These are phyloP conservation scores for Xylaria flabelliformis DNA, from an alignment of 495 filamentous ascomycete genomes.

Conservation along the genomic window DNA sequence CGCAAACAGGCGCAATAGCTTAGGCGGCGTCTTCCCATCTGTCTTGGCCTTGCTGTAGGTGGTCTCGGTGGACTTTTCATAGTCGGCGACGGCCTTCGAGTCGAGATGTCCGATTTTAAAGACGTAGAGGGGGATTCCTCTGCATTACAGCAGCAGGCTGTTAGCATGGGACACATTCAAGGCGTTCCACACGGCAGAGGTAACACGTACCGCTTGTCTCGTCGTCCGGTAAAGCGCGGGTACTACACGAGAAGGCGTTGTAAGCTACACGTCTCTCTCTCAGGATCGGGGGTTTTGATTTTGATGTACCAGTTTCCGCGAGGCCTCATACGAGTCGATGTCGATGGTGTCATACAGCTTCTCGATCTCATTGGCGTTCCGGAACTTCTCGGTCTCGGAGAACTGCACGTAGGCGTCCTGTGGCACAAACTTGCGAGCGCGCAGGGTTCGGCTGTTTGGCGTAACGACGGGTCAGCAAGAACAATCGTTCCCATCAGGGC, in stretches of 20 bases:
- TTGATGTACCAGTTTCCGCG: slow-evolving; percentile 68
- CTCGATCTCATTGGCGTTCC: slow-evolving; percentile 76
- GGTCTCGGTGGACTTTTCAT: slow-evolving; percentile 66
- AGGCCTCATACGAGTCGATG: slow-evolving; percentile 79
- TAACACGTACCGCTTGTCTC: slow-evolving; percentile 64
- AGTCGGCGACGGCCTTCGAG: slow-evolving; percentile 77
- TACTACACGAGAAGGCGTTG: slow-evolving; percentile 60
- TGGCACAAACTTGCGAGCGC: slow-evolving; percentile 76
- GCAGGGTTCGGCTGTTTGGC: slow-evolving; percentile 71
- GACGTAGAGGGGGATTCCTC: slow-evolving; percentile 88
- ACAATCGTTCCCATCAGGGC: slow-evolving; percentile 15
- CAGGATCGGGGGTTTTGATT: not conserved
- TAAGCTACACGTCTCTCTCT: slow-evolving; percentile 17
- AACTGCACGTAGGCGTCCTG: slow-evolving; percentile 82
- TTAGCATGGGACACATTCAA: not conserved
- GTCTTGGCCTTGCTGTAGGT: slow-evolving; percentile 59
- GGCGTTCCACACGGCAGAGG: not conserved
- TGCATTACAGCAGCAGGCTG: slow-evolving; percentile 33
- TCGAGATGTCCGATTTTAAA: slow-evolving; percentile 85
- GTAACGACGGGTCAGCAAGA: slow-evolving; percentile 21
- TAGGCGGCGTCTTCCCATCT: slow-evolving; percentile 67
- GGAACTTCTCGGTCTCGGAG: slow-evolving; percentile 87
- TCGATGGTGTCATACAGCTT: slow-evolving; percentile 79
- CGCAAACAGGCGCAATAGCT: slow-evolving; percentile 80
- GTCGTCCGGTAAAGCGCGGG: slow-evolving; percentile 89